Evolutionary conservation across 495 filamentous ascomycete species (phyloP).

Genomic region (Penicillium samsonianum): DNA sequence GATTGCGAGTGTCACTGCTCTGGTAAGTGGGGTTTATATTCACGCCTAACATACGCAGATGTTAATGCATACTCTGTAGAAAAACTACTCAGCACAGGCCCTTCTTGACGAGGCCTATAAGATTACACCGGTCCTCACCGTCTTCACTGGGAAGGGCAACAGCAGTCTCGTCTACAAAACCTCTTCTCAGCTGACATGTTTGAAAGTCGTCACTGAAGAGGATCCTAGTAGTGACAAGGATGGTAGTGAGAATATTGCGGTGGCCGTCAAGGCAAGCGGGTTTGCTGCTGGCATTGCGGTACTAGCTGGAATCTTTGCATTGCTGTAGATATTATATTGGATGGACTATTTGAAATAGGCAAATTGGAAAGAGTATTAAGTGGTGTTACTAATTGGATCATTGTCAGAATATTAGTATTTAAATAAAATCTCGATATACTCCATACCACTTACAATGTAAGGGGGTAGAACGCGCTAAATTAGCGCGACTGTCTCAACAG

Average conservation of each 20-base stretch:
- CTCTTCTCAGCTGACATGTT: not conserved
- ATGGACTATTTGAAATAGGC: not conserved
- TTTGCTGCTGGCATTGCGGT: not conserved
- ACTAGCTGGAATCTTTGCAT: not conserved
- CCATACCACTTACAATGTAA: not conserved
- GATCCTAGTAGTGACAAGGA: not conserved
- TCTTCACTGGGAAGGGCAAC: not conserved
- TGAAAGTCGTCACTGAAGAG: slow-evolving; percentile 2
- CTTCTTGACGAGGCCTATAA: not conserved
- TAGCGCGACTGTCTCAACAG: not conserved
- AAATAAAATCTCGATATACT: not conserved
- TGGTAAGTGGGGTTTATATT: not conserved
- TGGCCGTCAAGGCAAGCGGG: not conserved
- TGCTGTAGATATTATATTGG: not conserved
- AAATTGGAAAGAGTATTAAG: not conserved
- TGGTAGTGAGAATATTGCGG: not conserved
- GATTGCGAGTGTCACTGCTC: not conserved
- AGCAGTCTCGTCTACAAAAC: not conserved
- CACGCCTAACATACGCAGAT: not conserved
- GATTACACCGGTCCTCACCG: not conserved
- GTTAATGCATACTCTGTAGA: not conserved
- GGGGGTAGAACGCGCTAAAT: not conserved
- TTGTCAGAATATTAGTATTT: not conserved
- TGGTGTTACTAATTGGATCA: not conserved
- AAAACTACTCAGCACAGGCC: not conserved